Evolutionary conservation across 441 rosid species (phyloP), one percentile per base, ranked within the genome.

Genomic region (Erodium moschatum): DNA sequence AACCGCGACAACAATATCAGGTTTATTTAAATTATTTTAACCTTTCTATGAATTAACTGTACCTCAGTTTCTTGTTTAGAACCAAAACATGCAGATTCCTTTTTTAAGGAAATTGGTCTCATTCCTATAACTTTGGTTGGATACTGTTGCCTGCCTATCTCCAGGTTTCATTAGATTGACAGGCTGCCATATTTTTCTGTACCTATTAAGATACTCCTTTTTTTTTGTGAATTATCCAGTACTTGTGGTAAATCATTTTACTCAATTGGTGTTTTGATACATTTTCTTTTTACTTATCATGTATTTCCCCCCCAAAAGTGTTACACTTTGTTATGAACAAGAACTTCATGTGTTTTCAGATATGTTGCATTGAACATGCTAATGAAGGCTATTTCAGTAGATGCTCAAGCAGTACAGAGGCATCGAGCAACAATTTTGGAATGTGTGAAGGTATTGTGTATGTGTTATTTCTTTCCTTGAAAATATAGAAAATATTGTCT

Each of bases 1-100:
- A 95, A 95, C 78, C 96, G 96, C 66, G 99, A 91, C 90, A 95
- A 95, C 79, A 95, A 95, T 84, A 95, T 90, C 84, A 92, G 99
- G 99, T 94, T 54, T 42, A 35, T 31, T 38, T 72, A 5, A 9
- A 38, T 29, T 33, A 44, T 24, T 44, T 31, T 67, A 6, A 11
- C 42, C 8, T n/a, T 9, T 9, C 21, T 21, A 72, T 38, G 61
- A 66, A 46, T 70, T 60, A 1, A 10, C 35, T 0, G 29, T 69
- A 62, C 4, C 18, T 66, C 31, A 8, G 38, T 64, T 31, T 70
- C 8, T 40, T 67, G 61, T 67, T 46, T 13, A 38, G 69, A 29
- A 35, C 42, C 58, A 50, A 50, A 50, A 35, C 40, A 35, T 35
- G 40, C 40, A 35, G 40, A 35, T 8, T 35, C 40, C 40, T 35